Base-by-base conservation (phyloP, 1,139 yeast species). In the Lodderomyces jiufengensis region DNA sequence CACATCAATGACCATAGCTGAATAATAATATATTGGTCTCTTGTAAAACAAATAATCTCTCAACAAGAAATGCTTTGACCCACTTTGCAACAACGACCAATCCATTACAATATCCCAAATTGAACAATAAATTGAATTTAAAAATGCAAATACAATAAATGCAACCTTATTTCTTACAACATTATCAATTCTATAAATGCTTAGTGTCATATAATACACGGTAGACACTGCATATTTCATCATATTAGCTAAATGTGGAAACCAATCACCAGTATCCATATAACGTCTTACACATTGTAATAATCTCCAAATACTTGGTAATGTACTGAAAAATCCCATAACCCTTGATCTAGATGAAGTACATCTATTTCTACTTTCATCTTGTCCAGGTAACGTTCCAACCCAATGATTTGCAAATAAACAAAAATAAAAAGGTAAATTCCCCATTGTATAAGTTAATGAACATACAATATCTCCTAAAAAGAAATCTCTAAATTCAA, bases 221-320 rank as follows among this genome's bases (percentile, higher is more conserved):
- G 85, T 73, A 2, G 88, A 74, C 24, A 83, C 61, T 1, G 73
- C 53, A 55, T 90, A 92, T 57, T 92, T 92, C 30, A 69, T 51
- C 71, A 87, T 86, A 52, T 92, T 92, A n/a, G 95, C 92, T 42
- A 92, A 63, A 70, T 92, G 99, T 1, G 99, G 99, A 54, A 92
- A 94, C 84, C 90, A 82, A 52, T 90, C 96, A 1, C 95, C 92
- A 0, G 97, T 84, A 54, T 92, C 99, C 34, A 81, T 76, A 56
- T 74, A 92, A 73, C 99, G 95, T 49, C 99, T 69, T 22, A 83
- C 57, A 59, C 98, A 92, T 57, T 92, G 99, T 37, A 90, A 56
- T 37, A 84, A 76, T 62, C 99, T 84, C 87, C 95, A 87, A 30
- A 87, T 75, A 43, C 88, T 84, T 0, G 99, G 98, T 18, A 92